These are phyloP conservation scores for Laetiporus sulphureus DNA, from an alignment of 1,284 basidiomycete species.

Conservation along the genomic window DNA sequence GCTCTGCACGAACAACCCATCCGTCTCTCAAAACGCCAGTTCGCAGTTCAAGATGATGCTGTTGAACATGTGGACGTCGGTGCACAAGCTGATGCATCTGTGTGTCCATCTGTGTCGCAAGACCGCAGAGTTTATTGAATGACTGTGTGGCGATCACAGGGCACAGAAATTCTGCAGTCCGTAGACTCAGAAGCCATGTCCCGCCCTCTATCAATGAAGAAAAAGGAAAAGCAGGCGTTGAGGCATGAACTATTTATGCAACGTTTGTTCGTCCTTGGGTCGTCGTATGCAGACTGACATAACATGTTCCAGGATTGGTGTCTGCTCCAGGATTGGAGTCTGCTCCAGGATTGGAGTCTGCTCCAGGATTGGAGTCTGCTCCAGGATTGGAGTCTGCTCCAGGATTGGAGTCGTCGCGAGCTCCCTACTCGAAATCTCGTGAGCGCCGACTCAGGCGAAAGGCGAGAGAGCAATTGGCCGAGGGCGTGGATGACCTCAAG, in stretches of 20 bases:
- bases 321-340: too few species aligned
- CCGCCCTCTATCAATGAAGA: conserved; percentile 35
- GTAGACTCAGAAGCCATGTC: conserved; percentile 20
- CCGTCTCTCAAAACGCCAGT: conserved; percentile 40
- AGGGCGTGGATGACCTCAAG: conserved; percentile 53
- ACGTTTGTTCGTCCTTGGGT: conserved; percentile 33
- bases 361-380: too few species aligned
- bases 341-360: too few species aligned
- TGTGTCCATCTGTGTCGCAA: too few species aligned
- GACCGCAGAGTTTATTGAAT: too few species aligned
- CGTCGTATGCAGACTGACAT: conserved; percentile 3
- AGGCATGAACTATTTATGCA: conserved; percentile 66
- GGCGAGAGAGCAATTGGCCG: conserved; percentile 61
- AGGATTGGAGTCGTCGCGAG: conserved; percentile 50
- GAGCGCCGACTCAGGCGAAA: conserved; percentile 64
- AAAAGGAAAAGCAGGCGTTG: conserved; percentile 63
- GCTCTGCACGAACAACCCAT: conserved; percentile 45
- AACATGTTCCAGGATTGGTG: too few species aligned
- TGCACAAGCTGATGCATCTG: conserved; percentile 21
- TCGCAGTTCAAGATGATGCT: conserved; percentile 41
- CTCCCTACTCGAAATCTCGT: conserved; percentile 74
- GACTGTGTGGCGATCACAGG: conserved; percentile 27
- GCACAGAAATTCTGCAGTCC: conserved; percentile 35
- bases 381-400: conserved; percentile 1
- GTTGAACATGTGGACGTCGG: conserved; percentile 44